phyloP scores from a whole-genome alignment of 352 stramenopile species.

The Hyaloperonospora brassicae region DNA sequence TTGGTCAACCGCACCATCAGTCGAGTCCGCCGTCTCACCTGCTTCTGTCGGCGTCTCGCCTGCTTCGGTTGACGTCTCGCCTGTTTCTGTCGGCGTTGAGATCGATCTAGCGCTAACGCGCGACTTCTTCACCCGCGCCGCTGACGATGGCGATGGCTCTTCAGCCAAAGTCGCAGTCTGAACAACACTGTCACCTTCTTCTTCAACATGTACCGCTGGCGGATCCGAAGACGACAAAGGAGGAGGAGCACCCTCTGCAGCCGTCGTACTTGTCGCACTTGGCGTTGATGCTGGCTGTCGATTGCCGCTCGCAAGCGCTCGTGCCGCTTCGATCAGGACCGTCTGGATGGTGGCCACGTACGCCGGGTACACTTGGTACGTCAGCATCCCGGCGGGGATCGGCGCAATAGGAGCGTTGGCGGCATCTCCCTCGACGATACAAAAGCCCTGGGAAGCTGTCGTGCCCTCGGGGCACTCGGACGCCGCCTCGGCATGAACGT shows the following conservation, averaged over 20 bases:
- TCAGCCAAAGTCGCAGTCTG: background rate
- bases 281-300: background rate
- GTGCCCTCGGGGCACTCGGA: conserved; percentile 46
- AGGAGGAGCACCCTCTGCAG: background rate
- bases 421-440: conserved; percentile 40
- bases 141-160: conserved; percentile 9
- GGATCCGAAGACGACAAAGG: background rate
- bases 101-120: conserved; percentile 1
- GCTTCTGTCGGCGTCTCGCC: conserved; percentile 4
- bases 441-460: conserved; percentile 36
- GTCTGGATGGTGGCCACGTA: conserved; percentile 52
- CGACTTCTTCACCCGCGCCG: conserved; percentile 1
- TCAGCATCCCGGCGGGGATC: conserved; percentile 43
- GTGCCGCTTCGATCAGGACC: conserved; percentile 31
- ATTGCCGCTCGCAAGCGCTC: conserved; percentile 19
- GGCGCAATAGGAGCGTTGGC: conserved; percentile 42
- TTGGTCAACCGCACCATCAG: too few relatives aligned
- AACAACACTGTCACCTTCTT: too few relatives aligned
- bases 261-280: background rate
- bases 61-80: conserved; percentile 4
- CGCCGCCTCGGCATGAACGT: conserved; percentile 39
- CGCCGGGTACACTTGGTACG: conserved; percentile 51
- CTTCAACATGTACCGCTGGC: background rate
- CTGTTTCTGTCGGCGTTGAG: conserved; percentile 5
- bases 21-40: conserved; percentile 3